These are phyloP conservation scores for Elsinoe arachidis DNA, from an alignment of 2,329 filamentous ascomycete species.

Conservation along the genomic window DNA sequence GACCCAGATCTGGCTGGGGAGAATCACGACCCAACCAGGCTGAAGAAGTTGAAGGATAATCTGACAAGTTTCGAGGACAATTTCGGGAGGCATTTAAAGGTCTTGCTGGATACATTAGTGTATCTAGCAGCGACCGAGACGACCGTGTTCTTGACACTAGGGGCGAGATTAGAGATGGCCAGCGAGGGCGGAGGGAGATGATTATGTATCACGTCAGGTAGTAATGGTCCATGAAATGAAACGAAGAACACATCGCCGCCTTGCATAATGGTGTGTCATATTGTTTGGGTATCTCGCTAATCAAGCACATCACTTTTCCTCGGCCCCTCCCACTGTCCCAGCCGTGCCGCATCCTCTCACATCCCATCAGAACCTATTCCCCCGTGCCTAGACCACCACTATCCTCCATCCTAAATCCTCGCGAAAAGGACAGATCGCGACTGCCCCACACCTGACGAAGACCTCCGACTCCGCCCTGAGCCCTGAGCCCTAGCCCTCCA, in stretches of 20 bases:
- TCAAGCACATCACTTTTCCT: too few species aligned
- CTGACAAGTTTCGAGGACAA: conserved; percentile 88
- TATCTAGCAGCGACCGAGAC: conserved; percentile 97
- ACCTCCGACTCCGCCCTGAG: too few species aligned
- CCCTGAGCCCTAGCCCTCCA: too few species aligned
- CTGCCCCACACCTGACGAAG: too few species aligned
- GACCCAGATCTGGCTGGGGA: conserved; percentile 65
- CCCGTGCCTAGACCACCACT: too few species aligned
- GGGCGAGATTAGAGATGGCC: conserved; percentile 70
- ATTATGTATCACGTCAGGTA: background rate
- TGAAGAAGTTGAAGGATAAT: conserved; percentile 75
- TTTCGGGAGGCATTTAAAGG: conserved; percentile 85
- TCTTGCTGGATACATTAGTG: conserved; percentile 87
- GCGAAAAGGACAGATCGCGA: too few species aligned
- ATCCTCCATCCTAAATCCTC: too few species aligned
- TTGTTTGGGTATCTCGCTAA: too few species aligned
- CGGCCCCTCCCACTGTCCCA: too few species aligned
- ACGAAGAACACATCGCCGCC: background rate
- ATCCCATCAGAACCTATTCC: too few species aligned
- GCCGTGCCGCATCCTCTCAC: too few species aligned
- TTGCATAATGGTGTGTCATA: too few species aligned
- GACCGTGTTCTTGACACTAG: conserved; percentile 82
- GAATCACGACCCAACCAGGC: conserved; percentile 44
- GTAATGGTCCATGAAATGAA: background rate
- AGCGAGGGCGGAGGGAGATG: conserved; percentile 51